Evolutionary conservation across 2,329 filamentous ascomycete genomes (phyloP).

Genomic region (Sporothrix globosa): DNA sequence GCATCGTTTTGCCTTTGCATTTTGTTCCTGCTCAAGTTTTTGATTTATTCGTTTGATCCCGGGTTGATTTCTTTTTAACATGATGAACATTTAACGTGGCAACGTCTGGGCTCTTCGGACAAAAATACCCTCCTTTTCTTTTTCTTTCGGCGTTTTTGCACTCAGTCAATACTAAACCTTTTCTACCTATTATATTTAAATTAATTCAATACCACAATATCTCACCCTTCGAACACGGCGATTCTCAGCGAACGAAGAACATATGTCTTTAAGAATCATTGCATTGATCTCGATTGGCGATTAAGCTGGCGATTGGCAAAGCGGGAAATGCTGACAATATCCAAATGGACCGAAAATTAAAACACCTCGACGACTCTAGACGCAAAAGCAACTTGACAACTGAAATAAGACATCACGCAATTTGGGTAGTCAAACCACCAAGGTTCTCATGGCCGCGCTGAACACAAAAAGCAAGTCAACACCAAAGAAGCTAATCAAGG

Average conservation of each 20-base stretch:
- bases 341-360: background rate
- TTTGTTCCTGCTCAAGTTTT: background rate
- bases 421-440: slow-evolving; percentile 15
- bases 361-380: background rate
- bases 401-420: slow-evolving; percentile 19
- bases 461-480: background rate
- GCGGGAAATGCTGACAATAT: background rate
- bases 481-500: slow-evolving; percentile 8
- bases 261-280: background rate
- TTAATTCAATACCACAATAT: slow-evolving; percentile 6
- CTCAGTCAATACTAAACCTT: background rate
- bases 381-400: background rate
- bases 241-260: background rate
- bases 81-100: slow-evolving; percentile 1
- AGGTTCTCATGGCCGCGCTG: background rate
- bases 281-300: background rate
- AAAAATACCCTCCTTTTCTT: slow-evolving; percentile 23
- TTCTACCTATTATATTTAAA: background rate
- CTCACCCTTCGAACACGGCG: too few species aligned
- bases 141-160: background rate
- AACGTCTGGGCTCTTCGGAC: slow-evolving; percentile 5
- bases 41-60: background rate
- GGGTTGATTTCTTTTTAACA: background rate
- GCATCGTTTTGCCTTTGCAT: background rate
- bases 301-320: background rate